Conservation (phyloP, 73 alveolate species). For the Symbiodinium natans region DNA sequence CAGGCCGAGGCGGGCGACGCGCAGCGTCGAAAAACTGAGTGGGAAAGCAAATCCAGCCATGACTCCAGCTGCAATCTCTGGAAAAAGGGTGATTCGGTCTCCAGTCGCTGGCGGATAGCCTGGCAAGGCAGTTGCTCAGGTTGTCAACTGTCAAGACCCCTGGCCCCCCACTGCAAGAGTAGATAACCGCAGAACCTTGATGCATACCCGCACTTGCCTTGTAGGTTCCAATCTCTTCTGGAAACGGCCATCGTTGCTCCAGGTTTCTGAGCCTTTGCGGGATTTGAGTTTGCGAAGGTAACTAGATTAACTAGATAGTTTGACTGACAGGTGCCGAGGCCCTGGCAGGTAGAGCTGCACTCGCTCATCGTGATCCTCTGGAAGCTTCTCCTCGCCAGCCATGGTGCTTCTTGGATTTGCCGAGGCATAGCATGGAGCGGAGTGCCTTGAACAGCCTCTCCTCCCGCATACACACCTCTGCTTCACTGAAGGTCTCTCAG, state of each 20-base stretch:
- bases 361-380: constrained; percentile 77
- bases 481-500: too few relatives aligned
- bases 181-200: too few relatives aligned
- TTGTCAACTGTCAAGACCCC: too few relatives aligned
- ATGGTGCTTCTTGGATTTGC: neutral
- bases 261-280: constrained; percentile 44
- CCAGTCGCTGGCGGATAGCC: constrained; percentile 77
- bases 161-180: too few relatives aligned
- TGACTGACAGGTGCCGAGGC: neutral
- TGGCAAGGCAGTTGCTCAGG: neutral
- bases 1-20: too few relatives aligned
- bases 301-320: too few relatives aligned
- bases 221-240: constrained; percentile 60
- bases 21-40: too few relatives aligned
- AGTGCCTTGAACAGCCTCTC: constrained; percentile 72
- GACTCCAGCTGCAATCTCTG: constrained; percentile 75
- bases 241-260: constrained; percentile 85
- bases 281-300: neutral
- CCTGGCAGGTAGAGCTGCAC: constrained; percentile 47
- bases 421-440: neutral
- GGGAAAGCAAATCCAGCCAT: neutral
- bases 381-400: constrained; percentile 55
- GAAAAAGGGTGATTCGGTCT: constrained; percentile 53
- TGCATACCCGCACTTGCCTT: too few relatives aligned
- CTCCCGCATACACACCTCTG: constrained; percentile 74